phyloP scores from a whole-genome alignment of 2,329 filamentous ascomycete genomes.

The Arthroderma uncinatum region DNA sequence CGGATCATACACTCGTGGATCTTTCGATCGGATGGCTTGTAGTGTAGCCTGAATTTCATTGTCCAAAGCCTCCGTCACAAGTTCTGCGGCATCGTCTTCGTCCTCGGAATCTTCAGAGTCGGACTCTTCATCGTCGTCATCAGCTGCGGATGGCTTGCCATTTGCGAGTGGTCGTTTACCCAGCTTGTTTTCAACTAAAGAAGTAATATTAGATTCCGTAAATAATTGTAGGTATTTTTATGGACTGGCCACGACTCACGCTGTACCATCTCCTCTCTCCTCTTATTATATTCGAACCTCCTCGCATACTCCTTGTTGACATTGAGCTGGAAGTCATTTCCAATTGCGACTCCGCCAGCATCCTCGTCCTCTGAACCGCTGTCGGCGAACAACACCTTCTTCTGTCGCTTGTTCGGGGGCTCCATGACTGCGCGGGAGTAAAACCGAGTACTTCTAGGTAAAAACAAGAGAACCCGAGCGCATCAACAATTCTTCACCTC shows the following conservation, averaged over 20 bases:
- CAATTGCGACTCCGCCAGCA: conserved; percentile 31
- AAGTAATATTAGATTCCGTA: not conserved
- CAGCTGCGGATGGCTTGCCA: conserved; percentile 18
- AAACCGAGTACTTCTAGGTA: not conserved
- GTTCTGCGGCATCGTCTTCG: conserved; percentile 81
- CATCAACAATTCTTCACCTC: not conserved
- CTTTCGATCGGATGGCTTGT: conserved; percentile 76
- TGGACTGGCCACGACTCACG: conserved; percentile 20
- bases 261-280: conserved; percentile 69
- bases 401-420: conserved; percentile 32
- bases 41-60: conserved; percentile 78
- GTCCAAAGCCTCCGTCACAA: conserved; percentile 77
- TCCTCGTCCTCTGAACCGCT: conserved; percentile 30
- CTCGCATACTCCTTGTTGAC: conserved; percentile 85
- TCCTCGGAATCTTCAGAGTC: conserved; percentile 58
- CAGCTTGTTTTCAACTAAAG: conserved; percentile 78
- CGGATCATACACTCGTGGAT: conserved; percentile 80
- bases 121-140: conserved; percentile 44
- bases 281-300: conserved; percentile 94
- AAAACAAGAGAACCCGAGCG: no score
- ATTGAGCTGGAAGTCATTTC: conserved; percentile 45
- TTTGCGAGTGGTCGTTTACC: conserved; percentile 34
- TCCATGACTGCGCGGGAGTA: conserved; percentile 24
- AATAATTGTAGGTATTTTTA: not conserved
- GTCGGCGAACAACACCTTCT: conserved; percentile 32